A percentile compares a stretch with the other conserved stretches of the same genome.
phyloP scores from a whole-genome alignment of 192 early-diverging fungal species.

The Backusella macrospora region DNA sequence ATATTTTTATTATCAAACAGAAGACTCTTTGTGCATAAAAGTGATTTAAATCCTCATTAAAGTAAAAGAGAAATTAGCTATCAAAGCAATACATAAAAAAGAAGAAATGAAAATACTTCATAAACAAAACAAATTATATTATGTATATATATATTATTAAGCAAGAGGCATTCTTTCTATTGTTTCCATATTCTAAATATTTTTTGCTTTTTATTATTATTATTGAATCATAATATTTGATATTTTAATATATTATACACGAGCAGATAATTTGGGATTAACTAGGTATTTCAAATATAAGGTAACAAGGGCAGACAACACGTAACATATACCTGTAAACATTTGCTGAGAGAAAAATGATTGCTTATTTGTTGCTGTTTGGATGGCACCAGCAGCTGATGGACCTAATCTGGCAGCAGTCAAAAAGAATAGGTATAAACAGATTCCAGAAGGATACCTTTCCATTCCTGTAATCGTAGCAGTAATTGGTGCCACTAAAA shows the following conservation, averaged over 20 bases:
- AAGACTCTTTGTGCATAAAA: no score
- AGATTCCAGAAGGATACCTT: slow-evolving; percentile 28
- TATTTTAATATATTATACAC: neutral
- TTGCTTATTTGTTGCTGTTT: slow-evolving; percentile 31
- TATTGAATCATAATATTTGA: neutral
- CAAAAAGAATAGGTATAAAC: slow-evolving; percentile 26
- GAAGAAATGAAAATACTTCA: no score
- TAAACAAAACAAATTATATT: no score
- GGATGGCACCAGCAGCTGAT: slow-evolving; percentile 34
- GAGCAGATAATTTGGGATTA: neutral
- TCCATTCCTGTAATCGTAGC: slow-evolving; percentile 26
- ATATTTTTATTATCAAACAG: no score
- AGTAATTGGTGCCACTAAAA: slow-evolving; percentile 29
- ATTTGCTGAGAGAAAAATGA: slow-evolving; percentile 44
- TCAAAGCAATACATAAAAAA: no score
- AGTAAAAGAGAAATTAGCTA: no score
- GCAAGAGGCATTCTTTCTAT: no score
- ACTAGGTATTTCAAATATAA: slow-evolving; percentile 16
- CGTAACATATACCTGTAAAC: slow-evolving; percentile 35
- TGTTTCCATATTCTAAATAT: no score
- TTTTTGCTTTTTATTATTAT: neutral
- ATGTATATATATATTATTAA: no score
- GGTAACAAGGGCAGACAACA: slow-evolving; percentile 8
- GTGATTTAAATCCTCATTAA: no score
- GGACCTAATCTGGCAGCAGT: slow-evolving; percentile 34